Percentiles rank a stretch among this genome's conserved stretches.
Evolutionary conservation across 768 basidiomycete genomes (phyloP).

Genomic region (Pleurotus eryngii): DNA sequence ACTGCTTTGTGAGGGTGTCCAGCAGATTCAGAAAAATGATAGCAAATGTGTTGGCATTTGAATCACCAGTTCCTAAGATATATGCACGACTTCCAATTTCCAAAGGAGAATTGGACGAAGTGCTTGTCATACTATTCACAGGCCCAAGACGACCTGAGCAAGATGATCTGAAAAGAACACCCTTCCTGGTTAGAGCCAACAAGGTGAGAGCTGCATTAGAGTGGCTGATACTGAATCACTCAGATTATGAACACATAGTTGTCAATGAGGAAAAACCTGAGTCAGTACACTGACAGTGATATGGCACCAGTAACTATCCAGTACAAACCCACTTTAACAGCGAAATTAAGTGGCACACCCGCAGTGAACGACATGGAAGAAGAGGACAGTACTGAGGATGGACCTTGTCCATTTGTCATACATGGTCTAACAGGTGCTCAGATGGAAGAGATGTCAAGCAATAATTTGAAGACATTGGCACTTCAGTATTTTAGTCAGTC

Average conservation of each 20-base stretch:
- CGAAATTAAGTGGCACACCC: slow-evolving; percentile 19
- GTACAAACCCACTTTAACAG: slow-evolving; percentile 14
- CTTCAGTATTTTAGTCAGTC: slow-evolving; percentile 21
- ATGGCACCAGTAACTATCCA: slow-evolving; percentile 21
- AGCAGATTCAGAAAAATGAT: slow-evolving; percentile 22
- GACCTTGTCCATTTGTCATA: slow-evolving; percentile 22
- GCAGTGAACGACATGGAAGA: slow-evolving; percentile 21
- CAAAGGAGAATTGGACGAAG: slow-evolving; percentile 24
- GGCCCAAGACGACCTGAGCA: slow-evolving; percentile 22
- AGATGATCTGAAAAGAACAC: slow-evolving; percentile 20
- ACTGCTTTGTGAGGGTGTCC: slow-evolving; percentile 23
- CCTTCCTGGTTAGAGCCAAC: slow-evolving; percentile 24
- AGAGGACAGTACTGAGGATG: slow-evolving; percentile 16
- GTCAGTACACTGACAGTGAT: slow-evolving; percentile 16
- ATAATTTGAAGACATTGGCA: slow-evolving; percentile 19
- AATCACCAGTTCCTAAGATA: slow-evolving; percentile 21
- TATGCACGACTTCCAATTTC: slow-evolving; percentile 20
- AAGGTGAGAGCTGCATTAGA: slow-evolving; percentile 23
- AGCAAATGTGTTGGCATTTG: slow-evolving; percentile 27
- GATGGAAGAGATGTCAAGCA: slow-evolving; percentile 8
- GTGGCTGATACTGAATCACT: slow-evolving; percentile 34
- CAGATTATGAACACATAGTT: slow-evolving; percentile 25
- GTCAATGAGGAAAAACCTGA: slow-evolving; percentile 26
- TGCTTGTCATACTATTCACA: slow-evolving; percentile 29
- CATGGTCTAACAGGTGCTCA: slow-evolving; percentile 20